These are phyloP conservation scores for Talaromyces sp. DNA, from an alignment of 2,329 filamentous ascomycete genomes.

Conservation along the genomic window DNA sequence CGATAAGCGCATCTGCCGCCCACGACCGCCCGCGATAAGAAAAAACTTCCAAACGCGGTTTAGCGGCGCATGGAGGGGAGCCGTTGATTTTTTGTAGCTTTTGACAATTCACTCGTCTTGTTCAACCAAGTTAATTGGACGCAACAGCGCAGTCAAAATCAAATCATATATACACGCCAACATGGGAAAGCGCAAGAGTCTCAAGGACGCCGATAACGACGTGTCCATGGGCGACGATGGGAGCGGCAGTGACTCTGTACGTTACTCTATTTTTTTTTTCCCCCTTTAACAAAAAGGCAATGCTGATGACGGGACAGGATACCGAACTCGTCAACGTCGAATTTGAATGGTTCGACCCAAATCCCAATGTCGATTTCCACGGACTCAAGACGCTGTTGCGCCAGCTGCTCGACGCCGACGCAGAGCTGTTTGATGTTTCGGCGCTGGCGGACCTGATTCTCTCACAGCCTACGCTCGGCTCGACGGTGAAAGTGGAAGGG, in stretches of 20 bases:
- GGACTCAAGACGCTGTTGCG: slow-evolving; percentile 84
- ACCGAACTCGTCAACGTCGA: slow-evolving; percentile 91
- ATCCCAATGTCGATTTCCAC: slow-evolving; percentile 85
- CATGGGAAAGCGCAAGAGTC: slow-evolving; percentile 51
- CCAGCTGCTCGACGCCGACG: slow-evolving; percentile 87
- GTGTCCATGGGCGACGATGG: slow-evolving; percentile 36
- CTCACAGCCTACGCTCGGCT: slow-evolving; percentile 80
- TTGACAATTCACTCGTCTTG: background rate
- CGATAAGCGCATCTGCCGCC: slow-evolving; percentile 2
- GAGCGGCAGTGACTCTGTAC: slow-evolving; percentile 30
- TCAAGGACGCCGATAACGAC: slow-evolving; percentile 37
- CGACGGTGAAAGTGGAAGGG: slow-evolving; percentile 95
- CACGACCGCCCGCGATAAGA: slow-evolving; percentile 13
- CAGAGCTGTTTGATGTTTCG: slow-evolving; percentile 79
- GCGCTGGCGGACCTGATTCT: slow-evolving; percentile 80
- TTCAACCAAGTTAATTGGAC: background rate
- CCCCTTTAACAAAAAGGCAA: background rate
- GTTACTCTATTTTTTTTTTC: background rate
- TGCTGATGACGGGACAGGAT: slow-evolving; percentile 51
- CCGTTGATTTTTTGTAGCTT: background rate
- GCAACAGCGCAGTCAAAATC: background rate
- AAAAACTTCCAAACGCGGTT: slow-evolving; percentile 9
- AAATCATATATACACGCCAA: background rate
- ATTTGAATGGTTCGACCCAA: slow-evolving; percentile 98
- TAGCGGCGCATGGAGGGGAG: background rate